Base-by-base conservation (phyloP, 306 rosid genomes). In the Dalbergia oliveri region DNA sequence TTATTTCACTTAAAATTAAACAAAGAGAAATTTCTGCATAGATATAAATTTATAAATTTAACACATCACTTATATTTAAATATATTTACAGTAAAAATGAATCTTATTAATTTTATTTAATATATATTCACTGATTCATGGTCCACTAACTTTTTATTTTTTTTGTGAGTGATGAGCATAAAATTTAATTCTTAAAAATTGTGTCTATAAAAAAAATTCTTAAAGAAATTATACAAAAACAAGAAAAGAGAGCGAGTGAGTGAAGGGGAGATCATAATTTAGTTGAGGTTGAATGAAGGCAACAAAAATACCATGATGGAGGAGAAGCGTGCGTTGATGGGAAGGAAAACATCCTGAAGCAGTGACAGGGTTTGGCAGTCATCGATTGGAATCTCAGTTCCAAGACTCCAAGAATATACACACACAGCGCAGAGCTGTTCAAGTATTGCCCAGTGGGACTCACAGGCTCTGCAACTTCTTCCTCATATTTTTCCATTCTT, bases 291-390 rank as follows among this genome's bases (percentile, higher is more conserved):
- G 47, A 50, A 19, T 12, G 16, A 50, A 68, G 19, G 14, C 0
- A 14, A 70, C 0, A 50, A 33, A 35, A 26, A 33, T 63, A 82
- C 91, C 89, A 86, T 88, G 76, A 86, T 61, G 31, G 91, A 88
- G 69, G 87, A 83, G 79, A 88, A 86, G 41, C 89, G 88, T 13
- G 83, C 35, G 64, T 83, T 88, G 87, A 88, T 83, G 10, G 91
- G 89, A 43, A 88, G 91, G 44, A 88, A 81, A 0, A 88, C 56
- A 57, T 81, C 39, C 0, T 69, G 62, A 64, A 88, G 83, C 7
- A 81, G 26, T 3, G 88, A 60, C 1, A 66, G 3, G 2, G 82
- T 50, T 11, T 75, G 79, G 1, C 19, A 5, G 14, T 78, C 79
- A 68, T 79, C 37, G 0, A 88, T 60, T 11, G 89, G 85, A 62